phyloP scores from a whole-genome alignment of 148 eudicot genomes.

The Rhododendron ferrugineum region DNA sequence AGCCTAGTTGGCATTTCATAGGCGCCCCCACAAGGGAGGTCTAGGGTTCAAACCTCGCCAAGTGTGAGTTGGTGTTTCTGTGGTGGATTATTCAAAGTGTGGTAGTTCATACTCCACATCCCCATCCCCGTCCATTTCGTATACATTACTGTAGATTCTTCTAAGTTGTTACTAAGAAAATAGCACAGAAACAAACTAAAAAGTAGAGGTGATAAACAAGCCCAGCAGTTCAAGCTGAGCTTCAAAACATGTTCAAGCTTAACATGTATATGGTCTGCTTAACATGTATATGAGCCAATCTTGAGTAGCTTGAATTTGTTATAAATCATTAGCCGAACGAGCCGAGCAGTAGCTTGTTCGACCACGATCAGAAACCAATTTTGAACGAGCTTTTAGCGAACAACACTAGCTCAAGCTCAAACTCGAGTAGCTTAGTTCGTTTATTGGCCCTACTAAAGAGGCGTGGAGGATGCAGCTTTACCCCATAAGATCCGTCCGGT shows the following conservation, averaged over 20 bases:
- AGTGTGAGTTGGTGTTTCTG: neutral
- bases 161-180: too few relatives aligned
- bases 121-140: neutral
- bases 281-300: neutral
- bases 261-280: neutral
- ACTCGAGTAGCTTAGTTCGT: neutral
- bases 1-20: neutral
- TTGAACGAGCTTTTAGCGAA: too few relatives aligned
- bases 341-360: too few relatives aligned
- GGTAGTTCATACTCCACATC: neutral
- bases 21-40: neutral
- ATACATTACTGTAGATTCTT: neutral
- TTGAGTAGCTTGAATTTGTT: neutral
- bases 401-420: neutral
- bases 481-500: constrained; percentile 47
- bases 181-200: neutral
- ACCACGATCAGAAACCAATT: neutral
- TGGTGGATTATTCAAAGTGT: neutral
- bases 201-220: too few relatives aligned
- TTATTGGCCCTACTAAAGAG: neutral
- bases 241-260: neutral
- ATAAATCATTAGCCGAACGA: neutral
- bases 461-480: constrained; percentile 11
- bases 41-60: neutral
- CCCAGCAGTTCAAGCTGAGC: neutral